Percentiles rank a stretch among this genome's conserved stretches.
These are phyloP conservation scores for Cystofilobasidium macerans DNA, from an alignment of 768 basidiomycete genomes.

Conservation along the genomic window DNA sequence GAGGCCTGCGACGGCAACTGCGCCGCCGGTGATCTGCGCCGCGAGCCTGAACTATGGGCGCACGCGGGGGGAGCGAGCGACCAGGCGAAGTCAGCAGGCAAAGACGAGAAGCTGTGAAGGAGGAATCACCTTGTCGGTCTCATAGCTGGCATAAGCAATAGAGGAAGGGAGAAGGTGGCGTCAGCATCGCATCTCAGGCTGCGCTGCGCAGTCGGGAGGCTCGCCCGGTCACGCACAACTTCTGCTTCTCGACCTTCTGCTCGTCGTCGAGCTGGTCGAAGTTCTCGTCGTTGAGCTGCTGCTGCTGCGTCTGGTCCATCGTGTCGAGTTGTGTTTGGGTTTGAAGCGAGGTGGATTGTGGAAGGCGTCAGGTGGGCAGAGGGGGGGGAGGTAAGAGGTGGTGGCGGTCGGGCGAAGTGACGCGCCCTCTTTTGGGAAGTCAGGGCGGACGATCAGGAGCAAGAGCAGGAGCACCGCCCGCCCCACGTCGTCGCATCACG, in stretches of 20 bases:
- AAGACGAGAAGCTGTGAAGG: no score
- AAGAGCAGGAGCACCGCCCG: no score
- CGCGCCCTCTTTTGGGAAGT: no score
- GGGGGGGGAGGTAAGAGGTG: no score
- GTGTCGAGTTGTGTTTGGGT: no score
- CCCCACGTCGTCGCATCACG: no score
- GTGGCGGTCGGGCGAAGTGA: no score
- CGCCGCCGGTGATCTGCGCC: neutral
- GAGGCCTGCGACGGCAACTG: neutral
- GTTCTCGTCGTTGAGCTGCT: neutral
- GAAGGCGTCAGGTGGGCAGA: no score
- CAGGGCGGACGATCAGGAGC: no score
- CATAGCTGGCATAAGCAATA: neutral
- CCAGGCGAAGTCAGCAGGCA: neutral
- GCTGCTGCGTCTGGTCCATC: neutral
- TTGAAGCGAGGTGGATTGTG: no score
- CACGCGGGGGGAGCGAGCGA: neutral
- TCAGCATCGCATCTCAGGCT: neutral
- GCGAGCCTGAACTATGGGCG: neutral
- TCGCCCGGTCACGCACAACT: neutral
- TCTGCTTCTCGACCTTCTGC: neutral
- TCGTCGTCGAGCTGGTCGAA: neutral
- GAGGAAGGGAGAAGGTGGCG: neutral
- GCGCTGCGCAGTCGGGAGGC: neutral
- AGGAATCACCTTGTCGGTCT: constrained; percentile 1